phyloP scores from a whole-genome alignment of 2,329 filamentous ascomycete genomes.

The Aureobasidium musti region DNA sequence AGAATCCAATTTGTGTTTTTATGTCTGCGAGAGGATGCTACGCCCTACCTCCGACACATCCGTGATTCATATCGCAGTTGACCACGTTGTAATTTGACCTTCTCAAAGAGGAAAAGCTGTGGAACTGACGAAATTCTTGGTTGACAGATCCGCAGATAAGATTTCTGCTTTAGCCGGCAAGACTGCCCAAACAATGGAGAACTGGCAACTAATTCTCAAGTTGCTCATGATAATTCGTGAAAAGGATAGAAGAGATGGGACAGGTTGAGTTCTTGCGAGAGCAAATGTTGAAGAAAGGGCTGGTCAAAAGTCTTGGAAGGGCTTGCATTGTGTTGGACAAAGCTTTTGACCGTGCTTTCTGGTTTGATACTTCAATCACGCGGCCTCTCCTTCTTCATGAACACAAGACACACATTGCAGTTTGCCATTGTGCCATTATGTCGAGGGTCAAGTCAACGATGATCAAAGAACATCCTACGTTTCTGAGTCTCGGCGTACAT shows the following conservation, averaged over 20 bases:
- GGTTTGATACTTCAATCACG: background rate
- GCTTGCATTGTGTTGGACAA: background rate
- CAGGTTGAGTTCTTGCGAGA: background rate
- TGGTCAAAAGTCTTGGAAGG: background rate
- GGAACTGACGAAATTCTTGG: background rate
- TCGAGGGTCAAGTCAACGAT: background rate
- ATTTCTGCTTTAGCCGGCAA: too few relatives aligned
- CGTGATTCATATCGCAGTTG: background rate
- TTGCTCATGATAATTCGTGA: background rate
- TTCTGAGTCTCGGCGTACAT: background rate
- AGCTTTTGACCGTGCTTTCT: background rate
- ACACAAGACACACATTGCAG: background rate
- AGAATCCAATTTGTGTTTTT: too few relatives aligned
- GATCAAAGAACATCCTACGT: background rate
- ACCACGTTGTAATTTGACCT: constrained; percentile 6
- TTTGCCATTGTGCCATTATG: background rate
- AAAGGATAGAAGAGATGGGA: background rate
- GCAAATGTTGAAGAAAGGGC: background rate
- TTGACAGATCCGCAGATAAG: background rate
- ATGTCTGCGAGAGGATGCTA: background rate
- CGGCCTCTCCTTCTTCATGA: background rate
- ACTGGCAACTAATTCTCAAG: too few relatives aligned
- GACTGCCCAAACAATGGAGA: too few relatives aligned
- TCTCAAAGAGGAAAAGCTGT: constrained; percentile 3
- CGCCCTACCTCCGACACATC: background rate